Evolutionary conservation across 352 stramenopile species (phyloP).

Genomic region (Globisporangium iwayamae): DNA sequence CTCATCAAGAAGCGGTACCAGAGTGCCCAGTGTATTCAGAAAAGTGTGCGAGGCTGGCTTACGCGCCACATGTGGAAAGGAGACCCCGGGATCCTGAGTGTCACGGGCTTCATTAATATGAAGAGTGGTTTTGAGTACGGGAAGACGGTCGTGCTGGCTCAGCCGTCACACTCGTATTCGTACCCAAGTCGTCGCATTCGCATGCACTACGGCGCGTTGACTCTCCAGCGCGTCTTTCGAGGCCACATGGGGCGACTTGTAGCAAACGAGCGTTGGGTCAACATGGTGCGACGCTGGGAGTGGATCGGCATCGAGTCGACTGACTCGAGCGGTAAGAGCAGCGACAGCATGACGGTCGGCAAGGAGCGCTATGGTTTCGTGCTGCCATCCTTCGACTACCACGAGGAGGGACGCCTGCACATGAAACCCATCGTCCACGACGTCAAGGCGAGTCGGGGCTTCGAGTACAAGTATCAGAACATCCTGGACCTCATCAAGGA

Average conservation of each 20-base stretch:
- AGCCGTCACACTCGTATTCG: slow-evolving; percentile 49
- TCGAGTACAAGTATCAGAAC: slow-evolving; percentile 69
- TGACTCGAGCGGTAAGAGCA: slow-evolving; percentile 27
- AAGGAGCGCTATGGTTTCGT: slow-evolving; percentile 55
- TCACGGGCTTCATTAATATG: slow-evolving; percentile 36
- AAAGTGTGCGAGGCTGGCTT: slow-evolving; percentile 53
- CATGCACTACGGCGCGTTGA: slow-evolving; percentile 26
- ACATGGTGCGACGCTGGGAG: slow-evolving; percentile 69
- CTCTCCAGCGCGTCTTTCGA: slow-evolving; percentile 53
- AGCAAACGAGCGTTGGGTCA: slow-evolving; percentile 61
- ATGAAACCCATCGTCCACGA: slow-evolving; percentile 44
- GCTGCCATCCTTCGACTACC: slow-evolving; percentile 47
- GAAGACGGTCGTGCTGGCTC: slow-evolving; percentile 35
- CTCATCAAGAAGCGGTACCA: slow-evolving; percentile 47
- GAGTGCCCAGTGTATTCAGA: slow-evolving; percentile 48
- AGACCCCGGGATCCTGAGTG: slow-evolving; percentile 45
- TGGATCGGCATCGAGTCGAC: slow-evolving; percentile 52
- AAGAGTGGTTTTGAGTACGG: slow-evolving; percentile 47
- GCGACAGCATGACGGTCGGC: slow-evolving; percentile 52
- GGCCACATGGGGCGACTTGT: slow-evolving; percentile 46
- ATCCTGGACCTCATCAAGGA: slow-evolving; percentile 72
- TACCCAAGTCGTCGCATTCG: slow-evolving; percentile 42
- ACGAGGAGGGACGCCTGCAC: slow-evolving; percentile 34
- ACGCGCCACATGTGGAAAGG: slow-evolving; percentile 63
- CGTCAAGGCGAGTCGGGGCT: slow-evolving; percentile 37